Evolutionary conservation across 1,284 basidiomycete genomes (phyloP).

Genomic region (Tilletia horrida): DNA sequence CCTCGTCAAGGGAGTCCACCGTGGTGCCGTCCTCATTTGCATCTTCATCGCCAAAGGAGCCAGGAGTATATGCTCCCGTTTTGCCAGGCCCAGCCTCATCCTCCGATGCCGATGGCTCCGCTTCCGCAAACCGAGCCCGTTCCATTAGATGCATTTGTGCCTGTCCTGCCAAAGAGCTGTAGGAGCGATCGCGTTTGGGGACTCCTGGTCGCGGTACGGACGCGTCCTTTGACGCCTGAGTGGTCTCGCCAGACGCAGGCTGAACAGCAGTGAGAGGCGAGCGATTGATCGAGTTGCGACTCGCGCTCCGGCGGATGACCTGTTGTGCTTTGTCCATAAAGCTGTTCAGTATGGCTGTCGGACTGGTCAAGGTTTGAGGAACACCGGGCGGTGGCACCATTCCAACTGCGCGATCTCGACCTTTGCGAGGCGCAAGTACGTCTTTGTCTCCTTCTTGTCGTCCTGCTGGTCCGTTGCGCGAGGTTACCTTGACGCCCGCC

Average conservation of each 20-base stretch:
- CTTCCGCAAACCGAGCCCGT: constrained; percentile 43
- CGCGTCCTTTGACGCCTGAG: no score
- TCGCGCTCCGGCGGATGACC: constrained; percentile 3
- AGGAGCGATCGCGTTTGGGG: constrained; percentile 20
- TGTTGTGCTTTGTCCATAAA: constrained; percentile 10
- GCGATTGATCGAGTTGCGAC: background rate
- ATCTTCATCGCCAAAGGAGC: constrained; percentile 6
- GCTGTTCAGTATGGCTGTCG: background rate
- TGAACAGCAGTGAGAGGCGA: background rate
- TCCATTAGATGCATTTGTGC: constrained; percentile 47
- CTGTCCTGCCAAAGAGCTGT: constrained; percentile 38
- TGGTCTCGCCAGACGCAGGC: no score
- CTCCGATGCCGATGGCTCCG: constrained; percentile 35
- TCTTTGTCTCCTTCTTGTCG: background rate
- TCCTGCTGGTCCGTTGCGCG: background rate
- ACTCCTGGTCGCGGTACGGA: background rate
- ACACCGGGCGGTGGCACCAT: constrained; percentile 5
- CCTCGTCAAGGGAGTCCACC: constrained; percentile 8
- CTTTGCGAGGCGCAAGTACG: background rate
- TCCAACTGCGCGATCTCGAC: constrained; percentile 5
- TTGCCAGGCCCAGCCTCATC: background rate
- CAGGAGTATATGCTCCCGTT: background rate
- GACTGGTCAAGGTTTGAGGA: background rate
- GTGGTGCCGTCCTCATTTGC: background rate
- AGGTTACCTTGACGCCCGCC: background rate